Conservation (phyloP, 2,329 filamentous ascomycete genomes). For the Diaporthe longicolla region DNA sequence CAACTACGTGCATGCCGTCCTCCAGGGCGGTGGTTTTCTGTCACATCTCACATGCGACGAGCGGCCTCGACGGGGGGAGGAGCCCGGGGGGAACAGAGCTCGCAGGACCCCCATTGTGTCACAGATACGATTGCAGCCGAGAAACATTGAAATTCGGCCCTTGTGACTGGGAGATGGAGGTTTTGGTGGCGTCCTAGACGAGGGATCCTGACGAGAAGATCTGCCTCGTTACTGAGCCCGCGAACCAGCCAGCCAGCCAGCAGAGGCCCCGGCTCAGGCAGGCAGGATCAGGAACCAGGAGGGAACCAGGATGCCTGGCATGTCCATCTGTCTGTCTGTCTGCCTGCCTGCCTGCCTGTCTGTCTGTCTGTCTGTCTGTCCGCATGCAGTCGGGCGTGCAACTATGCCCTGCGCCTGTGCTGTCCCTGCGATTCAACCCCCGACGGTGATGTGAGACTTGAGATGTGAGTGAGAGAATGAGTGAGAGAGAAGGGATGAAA, state of each 20-base stretch:
- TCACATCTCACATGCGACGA: slow-evolving; percentile 37
- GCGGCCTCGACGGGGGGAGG: slow-evolving; percentile 11
- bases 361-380: neutral
- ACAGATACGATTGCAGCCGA: slow-evolving; percentile 33
- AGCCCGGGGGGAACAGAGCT: slow-evolving; percentile 12
- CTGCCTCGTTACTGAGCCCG: slow-evolving; percentile 35
- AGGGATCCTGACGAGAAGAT: slow-evolving; percentile 12
- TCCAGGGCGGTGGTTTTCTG: neutral
- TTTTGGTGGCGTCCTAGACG: slow-evolving; percentile 26
- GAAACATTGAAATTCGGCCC: slow-evolving; percentile 32
- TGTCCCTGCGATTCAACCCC: slow-evolving; percentile 19
- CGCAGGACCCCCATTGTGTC: slow-evolving; percentile 34
- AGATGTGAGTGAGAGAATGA: slow-evolving; percentile 17
- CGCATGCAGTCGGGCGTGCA: slow-evolving; percentile 27
- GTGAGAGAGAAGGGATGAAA: neutral
- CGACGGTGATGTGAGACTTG: slow-evolving; percentile 37
- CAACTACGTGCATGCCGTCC: slow-evolving; percentile 29
- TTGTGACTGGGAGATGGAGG: slow-evolving; percentile 21
- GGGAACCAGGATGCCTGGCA: slow-evolving; percentile 21
- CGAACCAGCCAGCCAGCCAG: neutral
- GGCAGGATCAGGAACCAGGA: slow-evolving; percentile 9
- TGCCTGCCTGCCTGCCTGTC: no score
- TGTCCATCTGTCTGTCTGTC: neutral
- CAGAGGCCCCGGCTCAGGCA: slow-evolving; percentile 21
- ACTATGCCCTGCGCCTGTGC: slow-evolving; percentile 25